Base-by-base conservation (phyloP, 306 rosid species). In the Cucumis hystrix region DNA sequence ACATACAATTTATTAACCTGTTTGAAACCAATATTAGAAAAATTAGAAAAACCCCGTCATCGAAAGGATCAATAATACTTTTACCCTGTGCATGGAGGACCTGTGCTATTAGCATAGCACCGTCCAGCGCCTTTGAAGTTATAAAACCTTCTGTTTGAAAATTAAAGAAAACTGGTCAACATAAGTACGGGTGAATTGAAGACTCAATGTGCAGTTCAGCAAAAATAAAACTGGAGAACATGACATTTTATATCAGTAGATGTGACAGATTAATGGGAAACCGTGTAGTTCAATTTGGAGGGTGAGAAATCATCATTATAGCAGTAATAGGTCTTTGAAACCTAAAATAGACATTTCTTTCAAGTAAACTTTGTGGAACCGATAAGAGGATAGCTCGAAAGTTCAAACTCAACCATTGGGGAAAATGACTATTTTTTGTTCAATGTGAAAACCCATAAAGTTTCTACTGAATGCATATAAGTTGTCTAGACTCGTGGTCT, bases 31-130 rank as follows among this genome's bases (percentile, higher is more conserved):
- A 45, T 1, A 51, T 28, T 20, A 21, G 74, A 10, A 67, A 67
- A n/a, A 30, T 3, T 8, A 8, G 56, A 69, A 23, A 69, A 45
- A 7, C 17, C 18, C 13, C 3, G n/a, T 17, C 9, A 20, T 70
- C 2, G 17, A 67, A 10, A 13, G 23, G 16, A 49, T 23, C 49
- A 0, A 16, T 52, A 33, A 54, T 52, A 7, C 2, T 52, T 52
- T 73, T 73, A 94, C 98, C 98, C 98, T 6, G 81, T 20, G 82
- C 98, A 94, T 18, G 97, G 98, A 82, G 97, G 98, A 47, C 85
- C 83, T 12, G 86, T 80, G 84, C 98, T 94, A 23, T 58, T 62
- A 77, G 82, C 83, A 59, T 90, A 88, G 64, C 98, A 94, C 84
- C 89, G 86, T 87, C 87, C 93, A 54, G 84, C 64, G 78, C 98